Base-by-base conservation (phyloP, 2,329 filamentous ascomycete genomes). In the Nigrospora osmanthi region DNA sequence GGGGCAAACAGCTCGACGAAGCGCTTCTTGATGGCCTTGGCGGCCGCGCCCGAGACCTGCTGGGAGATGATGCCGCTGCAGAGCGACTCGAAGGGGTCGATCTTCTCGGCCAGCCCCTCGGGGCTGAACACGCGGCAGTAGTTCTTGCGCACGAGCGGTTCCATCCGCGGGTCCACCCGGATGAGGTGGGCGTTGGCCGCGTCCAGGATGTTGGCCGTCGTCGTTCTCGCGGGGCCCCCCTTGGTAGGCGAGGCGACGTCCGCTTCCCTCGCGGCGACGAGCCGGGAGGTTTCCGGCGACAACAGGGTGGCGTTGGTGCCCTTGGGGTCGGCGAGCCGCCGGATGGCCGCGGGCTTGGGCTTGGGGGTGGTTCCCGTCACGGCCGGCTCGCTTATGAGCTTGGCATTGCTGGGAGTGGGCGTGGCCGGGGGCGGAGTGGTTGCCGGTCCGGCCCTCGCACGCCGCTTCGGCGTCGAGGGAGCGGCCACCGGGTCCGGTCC, bases 1-100 rank as follows among this genome's bases (percentile, higher is more conserved):
- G n/a, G n/a, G 13, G 33, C 15, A 63, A 95, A 96, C 6, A 96
- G 68, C 2, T 70, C 73, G 16, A 95, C 68, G 61, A 96, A 96
- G 52, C 88, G 91, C 41, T 77, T 78, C 63, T 91, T 90, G 67
- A 98, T 97, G 6, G 87, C 87, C 53, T 80, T 85, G 12, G 93
- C 93, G 1, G 93, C 93, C 6, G 89, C 89, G 15, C 91, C 89
- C 1, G 89, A 95, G 16, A 98, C 91, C 69, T 98, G 93, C 67
- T 97, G 93, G 43, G 88, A 89, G 56, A 97, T 95, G 59, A 98
- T 96, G 42, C 89, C 86, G 63, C 85, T 90, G 35, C 80, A 77
- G 32, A 98, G 74, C 46, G 80, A 83, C 54, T 85, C 83, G 58
- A 96, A 98, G 0, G 93, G 93, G 64, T 97, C 89, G 48, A 96